Evolutionary conservation across 2,329 filamentous ascomycete genomes (phyloP).

Genomic region (Sporothrix phasma): DNA sequence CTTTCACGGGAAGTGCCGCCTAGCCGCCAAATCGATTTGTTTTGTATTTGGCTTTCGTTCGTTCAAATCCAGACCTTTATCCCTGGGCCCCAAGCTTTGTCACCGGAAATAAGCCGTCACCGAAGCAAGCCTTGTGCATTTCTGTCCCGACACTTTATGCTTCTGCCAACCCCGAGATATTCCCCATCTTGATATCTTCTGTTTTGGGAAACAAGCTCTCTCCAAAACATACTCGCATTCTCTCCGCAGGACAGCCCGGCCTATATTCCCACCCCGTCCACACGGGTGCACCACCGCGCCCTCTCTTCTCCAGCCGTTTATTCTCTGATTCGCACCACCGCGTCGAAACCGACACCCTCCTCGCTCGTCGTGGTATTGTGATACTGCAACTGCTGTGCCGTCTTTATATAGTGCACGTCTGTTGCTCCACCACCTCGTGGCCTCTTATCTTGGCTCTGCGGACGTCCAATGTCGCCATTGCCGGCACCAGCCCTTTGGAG

Average conservation of each 20-base stretch:
- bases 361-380: constrained; percentile 3
- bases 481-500: not conserved
- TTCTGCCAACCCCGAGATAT: not conserved
- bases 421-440: not conserved
- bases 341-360: not conserved
- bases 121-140: not conserved
- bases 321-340: not conserved
- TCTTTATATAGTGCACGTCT: not conserved
- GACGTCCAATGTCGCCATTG: constrained; percentile 12
- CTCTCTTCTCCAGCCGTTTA: not conserved
- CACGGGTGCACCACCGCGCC: not conserved
- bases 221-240: not conserved
- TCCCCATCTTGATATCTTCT: no score
- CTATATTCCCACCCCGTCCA: not conserved
- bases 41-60: constrained; percentile 9
- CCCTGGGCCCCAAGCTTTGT: not conserved
- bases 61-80: constrained; percentile 12
- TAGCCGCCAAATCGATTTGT: not conserved
- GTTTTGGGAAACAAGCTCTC: not conserved
- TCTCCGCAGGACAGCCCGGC: not conserved
- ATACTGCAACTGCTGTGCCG: not conserved
- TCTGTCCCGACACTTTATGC: not conserved
- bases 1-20: constrained; percentile 9
- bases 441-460: not conserved
- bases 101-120: constrained; percentile 10